Conservation (phyloP, 495 filamentous ascomycete species). For the Penicillium salamii region DNA sequence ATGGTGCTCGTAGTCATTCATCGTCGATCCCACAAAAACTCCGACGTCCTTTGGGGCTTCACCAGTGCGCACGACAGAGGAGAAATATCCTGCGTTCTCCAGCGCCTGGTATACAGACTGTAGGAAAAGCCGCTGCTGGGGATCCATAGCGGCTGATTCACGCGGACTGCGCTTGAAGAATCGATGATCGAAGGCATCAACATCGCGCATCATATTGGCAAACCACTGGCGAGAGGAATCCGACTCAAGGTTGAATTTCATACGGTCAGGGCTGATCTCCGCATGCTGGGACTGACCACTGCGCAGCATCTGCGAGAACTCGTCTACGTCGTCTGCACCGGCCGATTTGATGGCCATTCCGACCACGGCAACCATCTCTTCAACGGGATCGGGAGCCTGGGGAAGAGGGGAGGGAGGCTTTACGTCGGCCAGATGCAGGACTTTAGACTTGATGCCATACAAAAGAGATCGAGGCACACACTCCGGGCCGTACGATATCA, state of each 20-base stretch:
- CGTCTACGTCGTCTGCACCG: constrained; percentile 44
- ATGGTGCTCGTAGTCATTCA: constrained; percentile 40
- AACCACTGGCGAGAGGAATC: constrained; percentile 28
- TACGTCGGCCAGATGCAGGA: background rate
- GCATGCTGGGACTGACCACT: constrained; percentile 42
- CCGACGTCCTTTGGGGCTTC: constrained; percentile 27
- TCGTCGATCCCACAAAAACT: constrained; percentile 31
- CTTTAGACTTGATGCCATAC: too few relatives aligned
- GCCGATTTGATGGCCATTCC: constrained; percentile 50
- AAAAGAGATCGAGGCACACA: too few relatives aligned
- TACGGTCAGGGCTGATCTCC: constrained; percentile 35
- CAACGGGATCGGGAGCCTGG: background rate
- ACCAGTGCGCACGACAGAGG: too few relatives aligned
- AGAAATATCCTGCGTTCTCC: constrained; percentile 45
- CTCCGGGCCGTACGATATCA: too few relatives aligned
- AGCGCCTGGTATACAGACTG: constrained; percentile 50
- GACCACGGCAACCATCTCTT: constrained; percentile 43
- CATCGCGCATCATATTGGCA: constrained; percentile 47
- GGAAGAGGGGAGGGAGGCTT: background rate
- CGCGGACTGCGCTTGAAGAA: constrained; percentile 51
- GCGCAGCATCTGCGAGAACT: constrained; percentile 44
- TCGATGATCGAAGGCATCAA: constrained; percentile 47
- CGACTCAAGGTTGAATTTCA: constrained; percentile 28
- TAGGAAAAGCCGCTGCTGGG: constrained; percentile 49
- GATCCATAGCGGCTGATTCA: constrained; percentile 49